phyloP scores from a whole-genome alignment of 768 basidiomycete genomes.

The Amanita muscaria region DNA sequence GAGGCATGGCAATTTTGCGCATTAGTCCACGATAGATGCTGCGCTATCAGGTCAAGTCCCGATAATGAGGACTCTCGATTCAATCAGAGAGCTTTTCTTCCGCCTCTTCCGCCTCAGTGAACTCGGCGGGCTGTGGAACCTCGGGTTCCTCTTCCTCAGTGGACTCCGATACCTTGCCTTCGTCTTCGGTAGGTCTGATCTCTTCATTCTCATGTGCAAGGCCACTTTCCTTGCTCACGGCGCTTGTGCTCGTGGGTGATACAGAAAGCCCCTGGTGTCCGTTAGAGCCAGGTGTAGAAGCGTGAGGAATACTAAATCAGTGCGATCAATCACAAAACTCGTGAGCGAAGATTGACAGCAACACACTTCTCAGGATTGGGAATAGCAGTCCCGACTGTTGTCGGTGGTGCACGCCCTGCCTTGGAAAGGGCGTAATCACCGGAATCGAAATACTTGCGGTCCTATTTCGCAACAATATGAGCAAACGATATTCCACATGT shows the following conservation, averaged over 20 bases:
- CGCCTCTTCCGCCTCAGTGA: background rate
- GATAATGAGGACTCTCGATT: no score
- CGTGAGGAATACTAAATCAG: constrained; percentile 76
- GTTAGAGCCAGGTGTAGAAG: constrained; percentile 52
- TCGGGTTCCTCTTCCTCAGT: background rate
- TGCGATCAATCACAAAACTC: constrained; percentile 13
- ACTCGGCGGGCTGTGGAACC: background rate
- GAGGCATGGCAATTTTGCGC: background rate
- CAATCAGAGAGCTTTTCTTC: constrained; percentile 3
- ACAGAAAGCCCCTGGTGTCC: constrained; percentile 55
- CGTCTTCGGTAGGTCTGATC: constrained; percentile 14
- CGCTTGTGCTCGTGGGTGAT: constrained; percentile 67
- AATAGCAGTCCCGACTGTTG: constrained; percentile 88
- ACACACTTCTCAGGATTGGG: constrained; percentile 96
- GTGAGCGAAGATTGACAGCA: constrained; percentile 5
- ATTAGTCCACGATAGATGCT: no score
- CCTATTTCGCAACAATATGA: constrained; percentile 36
- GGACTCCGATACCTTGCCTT: background rate
- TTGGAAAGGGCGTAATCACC: constrained; percentile 98
- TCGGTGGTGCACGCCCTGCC: constrained; percentile 85
- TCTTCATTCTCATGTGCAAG: constrained; percentile 34
- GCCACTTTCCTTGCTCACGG: constrained; percentile 55
- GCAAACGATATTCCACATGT: background rate
- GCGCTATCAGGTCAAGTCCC: no score
- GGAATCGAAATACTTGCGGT: constrained; percentile 99